Conservation (phyloP, 208 protist genomes). For the Trypanosoma melophagium region DNA sequence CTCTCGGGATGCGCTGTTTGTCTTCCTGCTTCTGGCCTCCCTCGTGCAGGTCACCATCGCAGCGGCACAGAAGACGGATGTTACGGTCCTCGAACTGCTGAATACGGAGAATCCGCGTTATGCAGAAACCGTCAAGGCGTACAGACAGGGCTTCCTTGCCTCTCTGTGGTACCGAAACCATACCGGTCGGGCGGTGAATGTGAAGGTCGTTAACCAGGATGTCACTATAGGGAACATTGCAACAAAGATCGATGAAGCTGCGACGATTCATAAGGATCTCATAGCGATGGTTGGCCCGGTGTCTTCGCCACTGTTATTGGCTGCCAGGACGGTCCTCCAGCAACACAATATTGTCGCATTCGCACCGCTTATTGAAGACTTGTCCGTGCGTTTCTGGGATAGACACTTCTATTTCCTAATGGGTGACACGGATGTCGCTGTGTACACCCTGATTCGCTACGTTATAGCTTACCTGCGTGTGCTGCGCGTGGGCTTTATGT, state of each 20-base stretch:
- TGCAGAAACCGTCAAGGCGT: not conserved
- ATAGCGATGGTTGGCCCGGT: slow-evolving; percentile 1
- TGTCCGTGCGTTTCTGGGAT: slow-evolving; percentile 25
- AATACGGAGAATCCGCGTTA: not conserved
- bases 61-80: not conserved
- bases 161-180: not conserved
- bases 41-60: not conserved
- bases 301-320: not conserved
- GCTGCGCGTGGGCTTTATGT: slow-evolving; percentile 47
- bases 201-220: not conserved
- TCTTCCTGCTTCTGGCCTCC: not conserved
- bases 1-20: not conserved
- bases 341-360: slow-evolving; percentile 29
- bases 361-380: slow-evolving; percentile 20
- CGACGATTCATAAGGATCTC: not conserved
- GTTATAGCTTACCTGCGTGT: slow-evolving; percentile 8
- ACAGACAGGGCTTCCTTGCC: slow-evolving; percentile 9
- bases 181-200: not conserved
- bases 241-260: not conserved
- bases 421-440: not conserved
- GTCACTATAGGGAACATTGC: slow-evolving; percentile 6
- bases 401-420: slow-evolving; percentile 33
- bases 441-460: slow-evolving; percentile 20
- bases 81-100: slow-evolving; percentile 9
- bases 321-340: not conserved